These are phyloP conservation scores for Penicilliopsis zonata DNA, from an alignment of 495 filamentous ascomycete genomes.

Conservation along the genomic window DNA sequence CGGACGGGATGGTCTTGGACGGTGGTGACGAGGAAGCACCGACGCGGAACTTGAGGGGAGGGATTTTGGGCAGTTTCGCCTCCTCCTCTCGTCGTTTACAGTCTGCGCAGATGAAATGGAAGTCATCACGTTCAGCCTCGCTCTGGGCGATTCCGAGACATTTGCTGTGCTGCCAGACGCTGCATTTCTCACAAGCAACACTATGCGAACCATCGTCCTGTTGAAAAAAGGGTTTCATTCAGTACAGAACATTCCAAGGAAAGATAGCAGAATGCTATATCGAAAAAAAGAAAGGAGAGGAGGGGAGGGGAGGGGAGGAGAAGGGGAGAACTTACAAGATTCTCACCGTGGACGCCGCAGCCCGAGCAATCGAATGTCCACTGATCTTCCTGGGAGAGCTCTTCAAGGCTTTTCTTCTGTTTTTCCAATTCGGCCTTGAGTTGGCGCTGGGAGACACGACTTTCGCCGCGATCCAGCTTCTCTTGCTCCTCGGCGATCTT, in stretches of 20 bases:
- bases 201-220: slow-evolving; percentile 87
- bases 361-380: slow-evolving; percentile 91
- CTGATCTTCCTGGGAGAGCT: slow-evolving; percentile 65
- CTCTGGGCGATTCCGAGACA: slow-evolving; percentile 69
- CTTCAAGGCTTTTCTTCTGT: slow-evolving; percentile 57
- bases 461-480: slow-evolving; percentile 47
- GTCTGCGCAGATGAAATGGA: slow-evolving; percentile 73
- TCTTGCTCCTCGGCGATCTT: slow-evolving; percentile 68
- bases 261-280: no score
- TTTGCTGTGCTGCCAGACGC: slow-evolving; percentile 90
- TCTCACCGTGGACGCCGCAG: slow-evolving; percentile 79
- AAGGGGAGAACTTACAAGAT: slow-evolving; percentile 40
- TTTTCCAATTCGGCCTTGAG: slow-evolving; percentile 66
- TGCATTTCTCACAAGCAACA: slow-evolving; percentile 90
- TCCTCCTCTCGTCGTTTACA: slow-evolving; percentile 61
- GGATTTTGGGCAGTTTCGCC: slow-evolving; percentile 52
- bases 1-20: slow-evolving; percentile 8
- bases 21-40: slow-evolving; percentile 40
- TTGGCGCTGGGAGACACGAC: slow-evolving; percentile 65
- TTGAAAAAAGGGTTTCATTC: slow-evolving; percentile 8
- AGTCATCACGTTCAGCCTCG: slow-evolving; percentile 75
- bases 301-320: no score
- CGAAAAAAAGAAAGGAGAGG: no score
- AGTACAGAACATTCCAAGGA: slow-evolving; percentile 1
- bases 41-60: slow-evolving; percentile 54